These are phyloP conservation scores for Solanum sejunctum DNA, from an alignment of 257 asterid genomes.

Conservation along the genomic window DNA sequence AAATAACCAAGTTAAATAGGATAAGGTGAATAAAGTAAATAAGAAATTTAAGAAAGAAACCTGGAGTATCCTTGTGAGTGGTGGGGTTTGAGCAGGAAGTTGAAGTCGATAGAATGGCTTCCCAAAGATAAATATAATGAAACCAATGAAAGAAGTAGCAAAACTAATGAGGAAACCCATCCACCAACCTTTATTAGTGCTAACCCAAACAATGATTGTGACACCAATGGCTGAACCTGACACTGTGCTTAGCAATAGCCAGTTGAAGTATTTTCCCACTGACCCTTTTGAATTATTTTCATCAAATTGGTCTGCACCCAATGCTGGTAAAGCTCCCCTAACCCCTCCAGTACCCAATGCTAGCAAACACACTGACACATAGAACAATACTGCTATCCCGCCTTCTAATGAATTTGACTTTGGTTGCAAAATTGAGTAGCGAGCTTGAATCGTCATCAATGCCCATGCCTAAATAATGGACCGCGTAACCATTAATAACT, in stretches of 20 bases:
- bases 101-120: slow-evolving; percentile 28
- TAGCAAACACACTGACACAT: slow-evolving; percentile 22
- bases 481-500: background rate
- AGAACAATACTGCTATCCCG: slow-evolving; percentile 29
- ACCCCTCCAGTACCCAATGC: slow-evolving; percentile 51
- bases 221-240: slow-evolving; percentile 48
- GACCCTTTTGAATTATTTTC: slow-evolving; percentile 18
- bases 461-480: slow-evolving; percentile 20
- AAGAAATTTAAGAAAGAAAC: background rate
- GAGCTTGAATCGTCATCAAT: slow-evolving; percentile 40
- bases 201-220: slow-evolving; percentile 48
- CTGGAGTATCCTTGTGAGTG: slow-evolving; percentile 29
- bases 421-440: slow-evolving; percentile 23
- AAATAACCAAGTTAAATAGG: background rate
- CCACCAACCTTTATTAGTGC: slow-evolving; percentile 53
- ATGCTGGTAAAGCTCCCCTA: slow-evolving; percentile 39
- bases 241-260: slow-evolving; percentile 30
- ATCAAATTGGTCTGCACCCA: slow-evolving; percentile 55
- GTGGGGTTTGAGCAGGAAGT: slow-evolving; percentile 22
- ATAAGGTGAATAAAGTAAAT: background rate
- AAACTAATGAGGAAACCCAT: slow-evolving; percentile 32
- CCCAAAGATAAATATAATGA: slow-evolving; percentile 29
- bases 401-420: slow-evolving; percentile 21
- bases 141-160: slow-evolving; percentile 23
- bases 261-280: slow-evolving; percentile 42